These are phyloP conservation scores for Podochytrium sp. DNA, from an alignment of 192 early-diverging fungal genomes.

Conservation along the genomic window DNA sequence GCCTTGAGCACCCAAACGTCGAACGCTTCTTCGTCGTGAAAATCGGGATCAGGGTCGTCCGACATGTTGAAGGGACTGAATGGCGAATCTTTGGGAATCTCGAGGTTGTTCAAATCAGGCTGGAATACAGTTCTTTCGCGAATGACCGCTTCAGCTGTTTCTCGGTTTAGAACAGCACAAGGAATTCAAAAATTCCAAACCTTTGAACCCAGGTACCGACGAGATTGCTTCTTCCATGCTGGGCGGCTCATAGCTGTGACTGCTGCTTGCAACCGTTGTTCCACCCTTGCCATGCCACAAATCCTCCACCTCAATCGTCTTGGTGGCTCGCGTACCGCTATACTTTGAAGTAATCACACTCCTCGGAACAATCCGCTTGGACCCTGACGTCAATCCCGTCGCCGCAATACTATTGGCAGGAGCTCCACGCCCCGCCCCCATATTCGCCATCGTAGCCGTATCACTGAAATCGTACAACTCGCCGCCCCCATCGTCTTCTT, in stretches of 20 bases:
- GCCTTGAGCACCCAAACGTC: slow-evolving; percentile 20
- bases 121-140: slow-evolving; percentile 7
- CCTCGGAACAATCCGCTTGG: neutral
- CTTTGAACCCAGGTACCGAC: slow-evolving; percentile 17
- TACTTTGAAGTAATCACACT: slow-evolving; percentile 22
- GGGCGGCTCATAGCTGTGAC: slow-evolving; percentile 3
- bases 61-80: neutral
- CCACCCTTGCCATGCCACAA: slow-evolving; percentile 8
- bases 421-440: neutral
- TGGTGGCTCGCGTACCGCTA: slow-evolving; percentile 10
- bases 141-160: slow-evolving; percentile 3
- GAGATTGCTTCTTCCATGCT: neutral
- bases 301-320: slow-evolving; percentile 12
- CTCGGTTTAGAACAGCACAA: too few relatives aligned
- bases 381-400: neutral
- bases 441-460: neutral
- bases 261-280: neutral
- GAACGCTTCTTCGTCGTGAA: slow-evolving; percentile 8
- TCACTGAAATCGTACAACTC: slow-evolving; percentile 6
- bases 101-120: slow-evolving; percentile 21
- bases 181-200: too few relatives aligned
- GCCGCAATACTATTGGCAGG: slow-evolving; percentile 1
- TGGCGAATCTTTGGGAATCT: slow-evolving; percentile 17
- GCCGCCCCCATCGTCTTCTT: neutral
- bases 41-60: neutral